Conservation (phyloP, 768 basidiomycete species). For the Exidia glandulosa region DNA sequence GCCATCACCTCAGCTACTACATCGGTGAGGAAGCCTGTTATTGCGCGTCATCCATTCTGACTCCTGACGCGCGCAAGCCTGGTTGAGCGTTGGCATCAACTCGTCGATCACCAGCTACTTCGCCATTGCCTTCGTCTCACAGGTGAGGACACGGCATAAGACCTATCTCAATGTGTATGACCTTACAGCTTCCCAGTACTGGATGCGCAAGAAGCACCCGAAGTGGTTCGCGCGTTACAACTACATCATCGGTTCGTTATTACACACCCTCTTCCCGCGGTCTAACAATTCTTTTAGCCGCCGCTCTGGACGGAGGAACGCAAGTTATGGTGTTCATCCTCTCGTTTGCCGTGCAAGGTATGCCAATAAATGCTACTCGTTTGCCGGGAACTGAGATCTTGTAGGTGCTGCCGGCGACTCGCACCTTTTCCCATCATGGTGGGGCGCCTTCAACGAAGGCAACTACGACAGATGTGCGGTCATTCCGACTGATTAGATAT, state of each 20-base stretch:
- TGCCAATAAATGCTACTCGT: conserved; percentile 15
- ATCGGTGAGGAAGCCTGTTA: conserved; percentile 18
- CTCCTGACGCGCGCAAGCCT: conserved; percentile 5
- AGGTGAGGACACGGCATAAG: conserved; percentile 10
- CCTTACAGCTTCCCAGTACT: conserved; percentile 19
- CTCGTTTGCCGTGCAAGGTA: conserved; percentile 41
- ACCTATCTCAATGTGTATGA: not conserved
- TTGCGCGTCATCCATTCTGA: not conserved
- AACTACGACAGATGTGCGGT: conserved; percentile 22
- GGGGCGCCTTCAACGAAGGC: conserved; percentile 45
- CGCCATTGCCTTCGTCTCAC: conserved; percentile 32
- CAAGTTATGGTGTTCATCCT: conserved; percentile 47
- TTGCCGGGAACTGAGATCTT: not conserved
- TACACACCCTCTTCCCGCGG: not conserved
- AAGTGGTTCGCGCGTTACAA: conserved; percentile 32
- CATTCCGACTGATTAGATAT: no score
- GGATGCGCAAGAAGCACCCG: conserved; percentile 32
- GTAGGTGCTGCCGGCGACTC: conserved; percentile 20
- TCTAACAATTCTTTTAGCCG: conserved; percentile 7
- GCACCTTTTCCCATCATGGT: conserved; percentile 44
- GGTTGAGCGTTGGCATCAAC: conserved; percentile 48
- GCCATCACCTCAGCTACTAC: conserved; percentile 28
- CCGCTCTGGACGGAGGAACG: conserved; percentile 38
- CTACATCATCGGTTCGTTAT: conserved; percentile 24
- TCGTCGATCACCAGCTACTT: conserved; percentile 34